Conservation (phyloP, 2,329 filamentous ascomycete species). For the Colletotrichum magnum region DNA sequence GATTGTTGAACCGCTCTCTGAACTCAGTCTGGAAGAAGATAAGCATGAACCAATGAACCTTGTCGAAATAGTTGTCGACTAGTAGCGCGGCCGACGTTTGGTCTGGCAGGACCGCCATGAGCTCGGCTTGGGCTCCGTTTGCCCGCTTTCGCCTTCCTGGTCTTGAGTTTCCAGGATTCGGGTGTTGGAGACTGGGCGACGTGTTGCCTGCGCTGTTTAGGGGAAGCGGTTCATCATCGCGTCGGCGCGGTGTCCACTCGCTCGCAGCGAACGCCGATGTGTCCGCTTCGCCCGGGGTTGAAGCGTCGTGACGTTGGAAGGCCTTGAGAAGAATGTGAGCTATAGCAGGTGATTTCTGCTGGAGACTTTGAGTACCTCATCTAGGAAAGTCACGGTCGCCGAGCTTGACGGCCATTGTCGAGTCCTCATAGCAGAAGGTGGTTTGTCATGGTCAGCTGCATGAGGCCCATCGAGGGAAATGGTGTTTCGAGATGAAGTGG, state of each 20-base stretch:
- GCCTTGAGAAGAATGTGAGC: neutral
- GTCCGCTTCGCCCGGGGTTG: slow-evolving; percentile 4
- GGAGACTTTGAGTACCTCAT: neutral
- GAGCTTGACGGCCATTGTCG: slow-evolving; percentile 11
- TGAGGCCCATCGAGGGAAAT: no score
- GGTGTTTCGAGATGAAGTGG: no score
- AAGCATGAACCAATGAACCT: slow-evolving; percentile 56
- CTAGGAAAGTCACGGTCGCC: slow-evolving; percentile 3
- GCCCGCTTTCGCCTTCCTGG: neutral
- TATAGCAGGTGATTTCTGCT: no score
- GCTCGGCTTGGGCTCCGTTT: neutral
- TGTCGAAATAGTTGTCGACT: slow-evolving; percentile 54
- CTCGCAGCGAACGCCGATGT: neutral
- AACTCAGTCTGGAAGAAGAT: slow-evolving; percentile 54
- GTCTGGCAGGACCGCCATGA: neutral
- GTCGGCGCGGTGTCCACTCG: neutral
- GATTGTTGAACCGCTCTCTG: slow-evolving; percentile 27
- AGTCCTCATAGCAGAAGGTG: no score
- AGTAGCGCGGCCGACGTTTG: slow-evolving; percentile 26
- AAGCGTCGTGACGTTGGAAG: neutral
- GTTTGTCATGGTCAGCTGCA: no score
- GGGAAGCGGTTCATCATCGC: neutral
- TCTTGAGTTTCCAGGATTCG: neutral
- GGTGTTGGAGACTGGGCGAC: neutral
- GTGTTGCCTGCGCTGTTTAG: neutral